Evolutionary conservation across 2,329 filamentous ascomycete genomes (phyloP), one percentile per base, ranked within the genome.

Genomic region (Aspergillus fumigatus): DNA sequence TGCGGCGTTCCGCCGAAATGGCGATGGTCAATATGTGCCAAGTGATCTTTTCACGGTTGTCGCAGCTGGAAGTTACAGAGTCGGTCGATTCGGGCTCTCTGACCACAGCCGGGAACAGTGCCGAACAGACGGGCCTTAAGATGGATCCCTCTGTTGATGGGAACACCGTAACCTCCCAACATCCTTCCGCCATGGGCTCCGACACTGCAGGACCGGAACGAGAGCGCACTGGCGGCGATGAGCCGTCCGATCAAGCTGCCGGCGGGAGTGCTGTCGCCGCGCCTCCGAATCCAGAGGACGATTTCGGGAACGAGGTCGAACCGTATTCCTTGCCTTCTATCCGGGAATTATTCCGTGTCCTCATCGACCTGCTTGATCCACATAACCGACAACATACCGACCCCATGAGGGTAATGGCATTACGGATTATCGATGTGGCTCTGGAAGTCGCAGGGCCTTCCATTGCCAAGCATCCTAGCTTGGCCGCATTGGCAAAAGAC

Each of bases 11-110:
- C 21, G 94, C 94, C 1, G 94, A 99, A 75, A 94, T 96, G 69
- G 88, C 92, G 54, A 97, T 99, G 92, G 90, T 97, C 48, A 90
- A 91, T 64, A 99, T 99, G 94, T 97, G 94, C 70, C 94, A 99
- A 75, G 92, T 96, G 63, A 96, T 99, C 67, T 99, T 99, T 71
- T 89, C 92, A 73, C 87, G 95, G 58, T 78, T 99, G 52, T 96
- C 96, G 73, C 87, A 92, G 62, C 79, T 97, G 7, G 90, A 95
- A 66, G 82, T 89, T 49, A 88, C 92, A 69, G 84, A 86, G 23
- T 85, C 85, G 11, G 83, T 88, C 40, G 85, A 89, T 59, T 75
- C 83, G 6, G 84, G 87, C 38, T 83, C 83, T 3, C 74, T 89
- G 55, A 88, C 91, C 55, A 83, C 84, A 64, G 81, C 84, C 68